Base-by-base conservation (phyloP, 805 yeast species). In the Saturnispora halmiae region DNA sequence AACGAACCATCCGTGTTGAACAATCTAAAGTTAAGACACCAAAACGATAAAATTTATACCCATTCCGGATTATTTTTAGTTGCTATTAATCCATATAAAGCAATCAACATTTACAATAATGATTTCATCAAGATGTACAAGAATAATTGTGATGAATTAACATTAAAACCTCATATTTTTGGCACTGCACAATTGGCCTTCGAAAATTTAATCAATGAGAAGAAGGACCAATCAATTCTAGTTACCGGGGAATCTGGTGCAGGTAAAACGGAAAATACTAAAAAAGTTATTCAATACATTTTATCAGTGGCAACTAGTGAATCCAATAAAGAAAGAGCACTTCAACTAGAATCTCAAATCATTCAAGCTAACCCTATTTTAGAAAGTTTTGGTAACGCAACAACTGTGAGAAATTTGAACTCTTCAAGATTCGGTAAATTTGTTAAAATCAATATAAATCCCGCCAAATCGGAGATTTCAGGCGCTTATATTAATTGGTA, bases 241-340 rank as follows among this genome's bases (percentile, higher is more conserved):
- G 96, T 92, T n/a, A 92, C 98, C 0, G 99, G 99, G 48, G 99
- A 92, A 58, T 82, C 94, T 19, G 99, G 99, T 50, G 98, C 99
- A 0, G 99, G 99, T 40, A 92, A 92, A 58, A 92, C 99, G 0
- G 98, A 92, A 63, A 92, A 86, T 51, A 92, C 99, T 4, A 92
- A 92, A 60, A 87, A 83, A 56, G 87, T 92, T 41, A 81, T 92
- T 45, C 96, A 88, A 58, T 92, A 87, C 58, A 69, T 92, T 42
- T 85, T 96, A 1, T 77, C 85, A 6, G 79, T 85, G 21, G 76
- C 94, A 2, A 50, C 61, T 13, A 43, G 51, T 14, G 52, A 51
- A 9, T 35, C 46, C 6, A 50, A 54, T 26, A 48, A 48, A 27
- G 47, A 46, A 32, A 53, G 42, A 6, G 52, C 62, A 10, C 55